Conservation (phyloP, 257 asterid genomes). For the Solanum pinnatisectum region DNA sequence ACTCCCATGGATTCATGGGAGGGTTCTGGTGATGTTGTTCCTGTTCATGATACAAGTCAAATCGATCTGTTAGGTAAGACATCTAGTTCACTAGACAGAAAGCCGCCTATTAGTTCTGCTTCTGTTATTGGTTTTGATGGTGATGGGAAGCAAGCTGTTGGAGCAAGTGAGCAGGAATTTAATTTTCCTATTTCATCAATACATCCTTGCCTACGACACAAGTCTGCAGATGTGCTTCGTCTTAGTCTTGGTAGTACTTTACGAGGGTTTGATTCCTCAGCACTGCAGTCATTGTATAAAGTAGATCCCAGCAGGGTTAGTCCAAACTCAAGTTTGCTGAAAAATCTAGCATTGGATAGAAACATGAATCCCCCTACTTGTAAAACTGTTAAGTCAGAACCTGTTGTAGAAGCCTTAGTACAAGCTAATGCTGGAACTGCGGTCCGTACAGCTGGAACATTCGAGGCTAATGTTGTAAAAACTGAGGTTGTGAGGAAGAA, state of each 20-base stretch:
- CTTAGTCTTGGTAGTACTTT: slow-evolving; percentile 50
- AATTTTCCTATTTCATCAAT: slow-evolving; percentile 13
- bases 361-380: slow-evolving; percentile 13
- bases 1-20: slow-evolving; percentile 83
- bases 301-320: slow-evolving; percentile 5
- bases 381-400: slow-evolving; percentile 52
- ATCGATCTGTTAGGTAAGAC: slow-evolving; percentile 15
- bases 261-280: slow-evolving; percentile 12
- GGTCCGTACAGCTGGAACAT: slow-evolving; percentile 21
- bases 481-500: slow-evolving; percentile 27
- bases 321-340: slow-evolving; percentile 14
- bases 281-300: slow-evolving; percentile 14
- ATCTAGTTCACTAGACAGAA: slow-evolving; percentile 4
- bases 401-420: slow-evolving; percentile 33
- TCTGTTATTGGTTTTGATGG: slow-evolving; percentile 8
- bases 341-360: slow-evolving; percentile 3
- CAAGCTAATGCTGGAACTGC: slow-evolving; percentile 24
- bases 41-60: slow-evolving; percentile 11
- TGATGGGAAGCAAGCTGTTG: slow-evolving; percentile 31
- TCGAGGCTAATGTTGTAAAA: slow-evolving; percentile 27
- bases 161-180: slow-evolving; percentile 14
- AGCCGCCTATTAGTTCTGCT: slow-evolving; percentile 9
- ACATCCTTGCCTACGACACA: slow-evolving; percentile 13
- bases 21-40: slow-evolving; percentile 25
- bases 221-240: slow-evolving; percentile 43